Evolutionary conservation across 768 basidiomycete genomes (phyloP), one percentile per base, ranked within the genome.

Genomic region (Phanerochaete carnosa): DNA sequence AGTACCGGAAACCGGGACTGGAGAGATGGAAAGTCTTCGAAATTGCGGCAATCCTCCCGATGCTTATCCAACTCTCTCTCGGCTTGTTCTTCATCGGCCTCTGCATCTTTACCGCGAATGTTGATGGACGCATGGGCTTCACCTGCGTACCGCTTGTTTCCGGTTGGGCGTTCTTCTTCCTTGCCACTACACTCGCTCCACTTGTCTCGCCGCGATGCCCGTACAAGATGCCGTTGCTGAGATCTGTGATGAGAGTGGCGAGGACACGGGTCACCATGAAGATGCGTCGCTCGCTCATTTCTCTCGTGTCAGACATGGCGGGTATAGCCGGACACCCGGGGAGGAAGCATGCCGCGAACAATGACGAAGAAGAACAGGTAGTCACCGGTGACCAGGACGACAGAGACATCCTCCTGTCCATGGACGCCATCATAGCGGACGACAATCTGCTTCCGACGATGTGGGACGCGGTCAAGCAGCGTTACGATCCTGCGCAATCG

Each of bases 1-100:
- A 62, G n/a, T 46, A 19, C 39, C 49, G 51, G 11, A 60, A 60
- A 23, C 51, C 62, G 1, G 59, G 52, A 9, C 49, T 63, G 29
- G 33, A 33, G 12, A 30, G 37, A 15, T 63, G 62, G 62, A 35
- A 47, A 8, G 62, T 63, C 8, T 45, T 59, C 26, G 45, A 46
- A 13, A 63, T 60, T 19, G 46, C 60, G 30, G 29, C 59, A 16
- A 13, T 60, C 11, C 55, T 63, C 13, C 62, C 62, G 13, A 19
- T 63, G 12, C 28, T 63, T 16, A 26, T 63, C 7, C 58, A 63
- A 39, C 13, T 60, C 45, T 33, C 62, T 2, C 45, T 63, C 23
- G 52, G 45, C 8, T 30, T 55, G 15, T 55, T 55, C 32, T 55
- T 55, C 54, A 33, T 19, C 16, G 54, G 54, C 8, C 54, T 55